Percentiles rank a stretch among this genome's conserved stretches.
These are phyloP conservation scores for Boletus subcaerulescens DNA, from an alignment of 768 basidiomycete species.

Conservation along the genomic window DNA sequence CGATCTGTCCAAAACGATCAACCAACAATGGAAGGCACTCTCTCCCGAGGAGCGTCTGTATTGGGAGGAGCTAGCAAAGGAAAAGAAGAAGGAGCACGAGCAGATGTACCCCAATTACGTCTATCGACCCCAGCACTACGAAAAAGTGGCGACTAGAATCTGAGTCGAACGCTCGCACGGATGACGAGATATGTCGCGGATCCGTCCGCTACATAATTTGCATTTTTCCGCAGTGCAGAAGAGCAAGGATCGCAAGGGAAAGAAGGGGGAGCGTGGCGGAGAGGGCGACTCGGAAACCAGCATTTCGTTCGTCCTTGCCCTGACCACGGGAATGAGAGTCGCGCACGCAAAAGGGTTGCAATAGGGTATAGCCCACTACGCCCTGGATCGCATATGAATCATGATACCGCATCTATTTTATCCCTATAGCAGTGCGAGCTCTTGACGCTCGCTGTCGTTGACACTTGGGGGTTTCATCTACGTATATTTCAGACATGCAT, in stretches of 20 bases:
- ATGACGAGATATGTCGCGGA: too few relatives aligned
- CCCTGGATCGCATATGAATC: too few relatives aligned
- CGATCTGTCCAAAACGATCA: constrained; percentile 79
- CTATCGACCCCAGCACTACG: constrained; percentile 57
- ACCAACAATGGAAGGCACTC: constrained; percentile 75
- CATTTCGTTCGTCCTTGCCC: constrained; percentile 45
- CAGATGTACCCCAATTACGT: constrained; percentile 73
- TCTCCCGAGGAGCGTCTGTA: constrained; percentile 60
- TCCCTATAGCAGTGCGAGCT: too few relatives aligned
- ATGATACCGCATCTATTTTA: too few relatives aligned
- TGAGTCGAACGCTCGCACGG: constrained; percentile 18
- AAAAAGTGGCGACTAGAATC: too few relatives aligned
- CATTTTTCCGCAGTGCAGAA: constrained; percentile 25
- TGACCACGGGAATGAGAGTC: constrained; percentile 2
- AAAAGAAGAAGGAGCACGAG: constrained; percentile 79
- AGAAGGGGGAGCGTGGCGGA: constrained; percentile 36
- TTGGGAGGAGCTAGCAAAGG: constrained; percentile 77
- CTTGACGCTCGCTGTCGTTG: too few relatives aligned
- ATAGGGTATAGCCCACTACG: too few relatives aligned
- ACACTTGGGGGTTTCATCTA: too few relatives aligned
- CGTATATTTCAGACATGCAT: too few relatives aligned
- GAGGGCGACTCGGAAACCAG: constrained; percentile 50
- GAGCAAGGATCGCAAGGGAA: constrained; percentile 44
- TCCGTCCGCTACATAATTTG: too few relatives aligned
- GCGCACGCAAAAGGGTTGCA: too few relatives aligned